Percentiles rank a stretch among this genome's conserved stretches.
phyloP scores from a whole-genome alignment of 2,329 filamentous ascomycete species.

The Myriosclerotinia scirpicola region DNA sequence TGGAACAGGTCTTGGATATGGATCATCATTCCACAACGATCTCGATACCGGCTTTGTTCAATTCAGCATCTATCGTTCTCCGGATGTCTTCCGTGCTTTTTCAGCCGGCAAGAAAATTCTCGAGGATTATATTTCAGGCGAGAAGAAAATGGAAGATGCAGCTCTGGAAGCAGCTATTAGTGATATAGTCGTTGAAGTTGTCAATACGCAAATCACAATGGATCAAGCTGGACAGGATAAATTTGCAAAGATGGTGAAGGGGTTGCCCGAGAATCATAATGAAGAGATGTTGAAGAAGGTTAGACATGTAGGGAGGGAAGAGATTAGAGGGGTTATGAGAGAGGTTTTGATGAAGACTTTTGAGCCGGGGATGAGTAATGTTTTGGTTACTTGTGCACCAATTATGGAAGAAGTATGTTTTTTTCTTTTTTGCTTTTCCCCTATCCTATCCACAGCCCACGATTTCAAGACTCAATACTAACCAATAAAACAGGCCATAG shows the following conservation, averaged over 20 bases:
- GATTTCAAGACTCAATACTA: not conserved
- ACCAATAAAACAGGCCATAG: slow-evolving; percentile 58
- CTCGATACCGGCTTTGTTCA: slow-evolving; percentile 77
- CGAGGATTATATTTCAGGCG: slow-evolving; percentile 69
- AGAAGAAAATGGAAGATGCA: slow-evolving; percentile 66
- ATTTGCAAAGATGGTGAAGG: slow-evolving; percentile 79
- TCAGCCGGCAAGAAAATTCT: slow-evolving; percentile 73
- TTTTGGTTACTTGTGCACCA: slow-evolving; percentile 85
- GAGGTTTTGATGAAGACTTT: slow-evolving; percentile 80
- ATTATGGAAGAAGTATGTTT: slow-evolving; percentile 77
- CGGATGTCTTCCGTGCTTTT: slow-evolving; percentile 85
- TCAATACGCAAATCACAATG: slow-evolving; percentile 86
- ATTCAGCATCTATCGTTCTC: slow-evolving; percentile 86
- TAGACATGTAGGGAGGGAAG: slow-evolving; percentile 69
- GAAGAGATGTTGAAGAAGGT: slow-evolving; percentile 75
- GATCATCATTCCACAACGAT: slow-evolving; percentile 74
- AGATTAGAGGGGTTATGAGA: slow-evolving; percentile 72
- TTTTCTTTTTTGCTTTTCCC: slow-evolving; percentile 22
- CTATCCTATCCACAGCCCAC: not conserved
- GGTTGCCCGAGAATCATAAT: slow-evolving; percentile 74
- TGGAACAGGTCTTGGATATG: slow-evolving; percentile 91
- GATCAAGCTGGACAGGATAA: slow-evolving; percentile 77
- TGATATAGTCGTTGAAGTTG: slow-evolving; percentile 81
- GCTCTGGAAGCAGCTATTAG: slow-evolving; percentile 83
- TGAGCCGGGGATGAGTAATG: slow-evolving; percentile 73